Base-by-base conservation (phyloP, 2,329 filamentous ascomycete species). In the Colletotrichum sp. region DNA sequence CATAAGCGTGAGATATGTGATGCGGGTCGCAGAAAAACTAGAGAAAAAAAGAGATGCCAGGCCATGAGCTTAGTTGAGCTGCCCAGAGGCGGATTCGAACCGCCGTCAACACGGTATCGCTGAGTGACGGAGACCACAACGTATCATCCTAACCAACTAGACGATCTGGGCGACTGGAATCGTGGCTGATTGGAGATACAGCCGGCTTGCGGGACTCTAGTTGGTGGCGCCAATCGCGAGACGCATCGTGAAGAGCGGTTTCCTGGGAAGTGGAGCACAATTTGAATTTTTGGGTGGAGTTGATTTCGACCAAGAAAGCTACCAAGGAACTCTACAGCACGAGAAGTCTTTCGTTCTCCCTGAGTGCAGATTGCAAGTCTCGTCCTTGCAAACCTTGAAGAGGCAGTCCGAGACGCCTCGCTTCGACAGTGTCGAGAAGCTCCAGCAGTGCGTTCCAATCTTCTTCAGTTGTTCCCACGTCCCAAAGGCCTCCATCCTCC, bases 61-160 rank as follows among this genome's bases (percentile, higher is more conserved):
- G 6, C 10, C 22, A 28, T 18, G 2, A 22, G 43, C 18, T 22
- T 22, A 16, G 2, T 43, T 39, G n/a, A 64, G 25, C n/a, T 69
- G 66, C 66, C 66, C 66, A 69, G 66, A 69, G 66, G 66, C 66
- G 66, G 66, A 69, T 69, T 69, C 66, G 66, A 69, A 69, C 66
- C 66, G 66, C 66, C 66, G 66, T 69, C 66, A 69, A 69, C 66
- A 69, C 66, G 66, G 66, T 60, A 28, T 32, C 34, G 66, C 66
- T 69, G 66, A 8, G 66, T 61, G 18, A 69, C 10, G n/a, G 43
- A 69, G 66, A 69, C 66, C 66, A 69, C 66, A 69, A 69, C 66
- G 66, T 69, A 69, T 69, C 66, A 69, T 69, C 66, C 66, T 69
- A 69, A 69, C 55, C 66, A 69, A 69, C 66, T 69, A 69, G 66